These are phyloP conservation scores for Trichoderma hamatum DNA, from an alignment of 2,329 filamentous ascomycete species.

Conservation along the genomic window DNA sequence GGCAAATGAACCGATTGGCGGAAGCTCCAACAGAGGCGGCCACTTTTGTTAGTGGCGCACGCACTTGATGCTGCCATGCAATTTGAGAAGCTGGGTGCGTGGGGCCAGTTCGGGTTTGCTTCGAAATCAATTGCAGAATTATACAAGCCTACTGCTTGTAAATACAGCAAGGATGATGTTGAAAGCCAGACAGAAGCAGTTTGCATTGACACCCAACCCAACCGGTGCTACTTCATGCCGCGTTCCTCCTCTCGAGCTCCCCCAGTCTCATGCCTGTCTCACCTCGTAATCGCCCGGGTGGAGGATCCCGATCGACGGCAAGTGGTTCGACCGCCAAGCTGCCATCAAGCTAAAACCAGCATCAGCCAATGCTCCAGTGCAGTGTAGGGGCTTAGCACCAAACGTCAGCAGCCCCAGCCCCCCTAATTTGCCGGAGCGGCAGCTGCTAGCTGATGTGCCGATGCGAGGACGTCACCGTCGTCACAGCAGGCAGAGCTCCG, in stretches of 20 bases:
- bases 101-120: not conserved
- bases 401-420: conserved; percentile 25
- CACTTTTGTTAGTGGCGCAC: not conserved
- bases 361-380: not conserved
- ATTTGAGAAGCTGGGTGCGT: not conserved
- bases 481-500: conserved; percentile 12
- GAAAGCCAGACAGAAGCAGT: not conserved
- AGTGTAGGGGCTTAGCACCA: conserved; percentile 19
- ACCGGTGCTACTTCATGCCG: not conserved
- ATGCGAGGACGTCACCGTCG: conserved; percentile 16
- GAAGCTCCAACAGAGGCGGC: not conserved
- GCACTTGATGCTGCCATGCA: not conserved
- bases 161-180: not conserved
- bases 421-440: conserved; percentile 18
- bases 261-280: not conserved
- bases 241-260: not conserved
- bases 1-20: conserved; percentile 18
- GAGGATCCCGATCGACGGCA: not conserved
- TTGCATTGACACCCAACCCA: not conserved
- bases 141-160: not conserved
- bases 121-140: not conserved
- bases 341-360: conserved; percentile 10
- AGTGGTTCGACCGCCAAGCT: conserved; percentile 4
- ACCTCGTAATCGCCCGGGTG: not conserved
- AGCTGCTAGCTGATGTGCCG: conserved; percentile 8